Percentiles rank a stretch among this genome's conserved stretches.
Conservation (phyloP, 2,329 filamentous ascomycete species). For the Lachnellula hyalina region DNA sequence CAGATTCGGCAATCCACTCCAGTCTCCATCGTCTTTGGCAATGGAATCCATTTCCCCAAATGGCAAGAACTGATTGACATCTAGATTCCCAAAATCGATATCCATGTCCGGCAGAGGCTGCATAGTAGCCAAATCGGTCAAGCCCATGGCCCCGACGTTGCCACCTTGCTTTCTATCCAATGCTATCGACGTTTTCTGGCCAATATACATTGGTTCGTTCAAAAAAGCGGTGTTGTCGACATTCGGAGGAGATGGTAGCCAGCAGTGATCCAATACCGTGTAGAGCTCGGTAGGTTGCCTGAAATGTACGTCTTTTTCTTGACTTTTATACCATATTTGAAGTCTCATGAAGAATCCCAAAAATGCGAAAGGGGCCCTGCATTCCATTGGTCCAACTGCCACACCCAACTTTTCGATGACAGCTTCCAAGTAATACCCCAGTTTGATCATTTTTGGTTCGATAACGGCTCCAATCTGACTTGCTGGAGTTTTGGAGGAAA, state of each 20-base stretch:
- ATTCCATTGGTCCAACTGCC: constrained; percentile 55
- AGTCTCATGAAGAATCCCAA: constrained; percentile 62
- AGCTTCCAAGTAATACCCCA: constrained; percentile 58
- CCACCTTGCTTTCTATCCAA: neutral
- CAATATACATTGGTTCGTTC: neutral
- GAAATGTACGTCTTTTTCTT: constrained; percentile 36
- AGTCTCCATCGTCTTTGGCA: neutral
- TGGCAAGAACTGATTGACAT: constrained; percentile 3
- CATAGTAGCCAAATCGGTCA: constrained; percentile 6
- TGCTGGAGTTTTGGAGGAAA: constrained; percentile 52
- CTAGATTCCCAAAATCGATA: constrained; percentile 1
- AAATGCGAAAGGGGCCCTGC: constrained; percentile 62
- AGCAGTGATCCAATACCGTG: constrained; percentile 9
- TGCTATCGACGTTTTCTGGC: neutral
- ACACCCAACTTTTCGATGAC: constrained; percentile 62
- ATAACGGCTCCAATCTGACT: constrained; percentile 63
- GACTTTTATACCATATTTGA: constrained; percentile 54
- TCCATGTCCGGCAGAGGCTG: constrained; percentile 5
- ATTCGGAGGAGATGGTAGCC: constrained; percentile 33
- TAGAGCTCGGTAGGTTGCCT: constrained; percentile 3
- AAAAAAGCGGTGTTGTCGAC: neutral
- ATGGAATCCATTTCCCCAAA: neutral
- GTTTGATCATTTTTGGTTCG: constrained; percentile 55
- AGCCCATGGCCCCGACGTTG: constrained; percentile 1
- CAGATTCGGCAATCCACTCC: neutral